Evolutionary conservation across 2,329 filamentous ascomycete species (phyloP).

Genomic region (Byssoonygena ceratinophila): DNA sequence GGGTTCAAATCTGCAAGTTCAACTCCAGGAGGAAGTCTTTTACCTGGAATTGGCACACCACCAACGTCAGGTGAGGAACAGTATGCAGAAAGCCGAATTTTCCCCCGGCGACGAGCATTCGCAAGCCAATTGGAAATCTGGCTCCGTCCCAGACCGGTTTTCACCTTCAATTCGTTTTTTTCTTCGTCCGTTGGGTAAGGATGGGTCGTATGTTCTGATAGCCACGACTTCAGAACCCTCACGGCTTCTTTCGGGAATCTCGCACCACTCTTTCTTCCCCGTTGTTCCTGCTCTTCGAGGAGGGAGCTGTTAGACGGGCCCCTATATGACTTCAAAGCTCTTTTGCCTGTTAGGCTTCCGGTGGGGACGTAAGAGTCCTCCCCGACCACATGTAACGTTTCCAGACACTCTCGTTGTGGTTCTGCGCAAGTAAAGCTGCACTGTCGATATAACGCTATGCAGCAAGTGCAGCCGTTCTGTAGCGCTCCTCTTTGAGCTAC

Average conservation of each 20-base stretch:
- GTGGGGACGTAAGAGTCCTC: slow-evolving; percentile 34
- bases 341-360: slow-evolving; percentile 32
- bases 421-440: slow-evolving; percentile 39
- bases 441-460: slow-evolving; percentile 39
- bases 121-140: slow-evolving; percentile 91
- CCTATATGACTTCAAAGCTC: slow-evolving; percentile 34
- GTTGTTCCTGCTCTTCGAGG: slow-evolving; percentile 31
- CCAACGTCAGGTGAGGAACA: slow-evolving; percentile 60
- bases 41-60: slow-evolving; percentile 62
- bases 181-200: slow-evolving; percentile 84
- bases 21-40: slow-evolving; percentile 42
- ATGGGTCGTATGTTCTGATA: slow-evolving; percentile 65
- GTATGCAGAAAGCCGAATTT: slow-evolving; percentile 54
- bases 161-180: slow-evolving; percentile 64
- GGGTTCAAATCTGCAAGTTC: slow-evolving; percentile 49
- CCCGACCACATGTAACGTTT: slow-evolving; percentile 36
- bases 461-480: slow-evolving; percentile 38
- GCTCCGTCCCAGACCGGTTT: slow-evolving; percentile 68
- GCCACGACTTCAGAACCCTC: slow-evolving; percentile 73
- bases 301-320: slow-evolving; percentile 21
- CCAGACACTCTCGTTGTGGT: slow-evolving; percentile 33
- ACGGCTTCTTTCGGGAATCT: slow-evolving; percentile 73
- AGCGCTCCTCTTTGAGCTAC: slow-evolving; percentile 36
- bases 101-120: slow-evolving; percentile 73
- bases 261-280: slow-evolving; percentile 54